These are phyloP conservation scores for Picochlorum sp. DNA, from an alignment of 139 green algal genomes.

Conservation along the genomic window DNA sequence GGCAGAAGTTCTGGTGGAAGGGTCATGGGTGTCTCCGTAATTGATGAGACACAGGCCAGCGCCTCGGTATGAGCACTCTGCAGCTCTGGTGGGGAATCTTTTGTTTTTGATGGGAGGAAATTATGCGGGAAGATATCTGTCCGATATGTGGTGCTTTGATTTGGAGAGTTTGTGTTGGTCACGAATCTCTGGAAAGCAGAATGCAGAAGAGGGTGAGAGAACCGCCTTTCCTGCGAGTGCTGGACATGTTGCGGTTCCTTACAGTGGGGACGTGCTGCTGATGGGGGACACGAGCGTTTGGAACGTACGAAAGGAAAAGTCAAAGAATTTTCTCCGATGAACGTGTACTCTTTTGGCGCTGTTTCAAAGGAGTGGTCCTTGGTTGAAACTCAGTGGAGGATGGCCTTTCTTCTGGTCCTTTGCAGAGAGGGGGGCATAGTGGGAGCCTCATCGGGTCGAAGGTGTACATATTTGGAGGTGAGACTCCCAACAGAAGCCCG, in stretches of 20 bases:
- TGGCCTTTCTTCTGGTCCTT: constrained; percentile 29
- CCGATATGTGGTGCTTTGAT: constrained; percentile 77
- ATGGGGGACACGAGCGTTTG: constrained; percentile 79
- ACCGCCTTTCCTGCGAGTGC: constrained; percentile 39
- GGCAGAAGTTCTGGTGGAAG: constrained; percentile 36
- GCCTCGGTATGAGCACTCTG: constrained; percentile 77
- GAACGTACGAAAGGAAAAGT: constrained; percentile 27
- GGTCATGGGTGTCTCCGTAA: constrained; percentile 35
- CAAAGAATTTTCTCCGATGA: constrained; percentile 43
- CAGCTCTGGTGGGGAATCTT: constrained; percentile 45
- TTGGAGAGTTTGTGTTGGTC: constrained; percentile 62
- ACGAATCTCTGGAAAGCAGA: constrained; percentile 1
- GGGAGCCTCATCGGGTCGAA: constrained; percentile 49
- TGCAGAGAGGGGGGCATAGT: constrained; percentile 63
- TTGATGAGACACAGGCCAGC: constrained; percentile 20
- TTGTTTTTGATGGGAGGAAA: constrained; percentile 83
- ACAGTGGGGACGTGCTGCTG: constrained; percentile 51
- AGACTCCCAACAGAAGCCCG: constrained; percentile 56
- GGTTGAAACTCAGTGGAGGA: constrained; percentile 3
- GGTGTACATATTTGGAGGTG: constrained; percentile 76
- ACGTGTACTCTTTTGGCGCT: constrained; percentile 58
- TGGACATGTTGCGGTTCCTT: constrained; percentile 45
- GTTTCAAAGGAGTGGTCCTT: constrained; percentile 38
- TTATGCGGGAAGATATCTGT: constrained; percentile 79
- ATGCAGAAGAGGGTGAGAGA: not conserved